Evolutionary conservation across 768 basidiomycete species (phyloP).

Genomic region (Boletus reticulatus): DNA sequence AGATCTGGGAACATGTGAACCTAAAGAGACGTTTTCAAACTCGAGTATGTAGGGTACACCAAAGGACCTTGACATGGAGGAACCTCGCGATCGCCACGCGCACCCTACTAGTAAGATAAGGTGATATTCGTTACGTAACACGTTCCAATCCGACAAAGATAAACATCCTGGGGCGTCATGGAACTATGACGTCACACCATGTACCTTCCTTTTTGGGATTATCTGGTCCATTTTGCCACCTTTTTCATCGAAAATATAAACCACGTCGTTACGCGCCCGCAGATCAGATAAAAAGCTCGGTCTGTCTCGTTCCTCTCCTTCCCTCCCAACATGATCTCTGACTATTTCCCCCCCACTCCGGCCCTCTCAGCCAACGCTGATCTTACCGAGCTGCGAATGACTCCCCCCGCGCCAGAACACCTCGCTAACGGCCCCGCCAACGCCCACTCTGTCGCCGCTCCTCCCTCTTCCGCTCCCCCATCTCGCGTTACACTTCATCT

Average conservation of each 20-base stretch:
- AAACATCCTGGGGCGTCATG: not conserved
- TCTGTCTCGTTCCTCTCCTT: not conserved
- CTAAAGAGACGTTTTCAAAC: constrained; percentile 28
- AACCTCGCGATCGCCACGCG: constrained; percentile 5
- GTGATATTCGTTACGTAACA: constrained; percentile 6
- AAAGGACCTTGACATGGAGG: constrained; percentile 23
- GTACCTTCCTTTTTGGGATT: constrained; percentile 29
- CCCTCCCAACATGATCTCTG: constrained; percentile 7
- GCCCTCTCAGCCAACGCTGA: constrained; percentile 21
- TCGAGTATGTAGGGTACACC: constrained; percentile 30
- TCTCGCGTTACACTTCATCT: constrained; percentile 68
- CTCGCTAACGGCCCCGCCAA: not conserved
- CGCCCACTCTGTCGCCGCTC: constrained; percentile 1
- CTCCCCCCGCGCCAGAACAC: not conserved
- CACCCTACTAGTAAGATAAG: constrained; percentile 1
- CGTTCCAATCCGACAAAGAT: too few species aligned
- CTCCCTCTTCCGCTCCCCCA: constrained; percentile 35
- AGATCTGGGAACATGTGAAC: not conserved
- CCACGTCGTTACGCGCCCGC: not conserved
- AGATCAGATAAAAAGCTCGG: constrained; percentile 11
- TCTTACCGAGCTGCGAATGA: constrained; percentile 2
- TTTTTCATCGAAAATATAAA: constrained; percentile 25
- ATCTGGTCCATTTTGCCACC: constrained; percentile 5
- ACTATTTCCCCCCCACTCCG: constrained; percentile 31
- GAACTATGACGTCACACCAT: constrained; percentile 26